Percentiles rank a stretch among this genome's conserved stretches.
Conservation (phyloP, 1,284 basidiomycete genomes). For the Cryptococcus depauperatus region DNA sequence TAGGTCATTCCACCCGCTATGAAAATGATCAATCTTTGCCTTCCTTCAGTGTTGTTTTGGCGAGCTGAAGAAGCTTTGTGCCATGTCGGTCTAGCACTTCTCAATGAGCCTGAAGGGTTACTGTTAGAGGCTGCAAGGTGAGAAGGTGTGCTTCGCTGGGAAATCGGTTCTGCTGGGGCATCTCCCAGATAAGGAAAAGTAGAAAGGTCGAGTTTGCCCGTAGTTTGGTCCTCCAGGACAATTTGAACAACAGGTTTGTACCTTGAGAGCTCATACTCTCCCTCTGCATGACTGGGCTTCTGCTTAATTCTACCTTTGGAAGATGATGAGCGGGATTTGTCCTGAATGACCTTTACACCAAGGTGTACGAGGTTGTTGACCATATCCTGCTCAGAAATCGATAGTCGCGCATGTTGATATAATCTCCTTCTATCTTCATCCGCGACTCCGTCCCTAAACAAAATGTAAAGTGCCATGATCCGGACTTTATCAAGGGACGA, state of each 20-base stretch:
- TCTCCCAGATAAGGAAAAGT: slow-evolving; percentile 90
- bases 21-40: slow-evolving; percentile 82
- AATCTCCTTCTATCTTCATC: slow-evolving; percentile 91
- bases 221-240: slow-evolving; percentile 73
- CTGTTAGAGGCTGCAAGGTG: slow-evolving; percentile 1
- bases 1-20: slow-evolving; percentile 94
- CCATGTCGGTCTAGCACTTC: slow-evolving; percentile 72
- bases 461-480: slow-evolving; percentile 92
- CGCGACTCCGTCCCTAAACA: slow-evolving; percentile 91
- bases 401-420: slow-evolving; percentile 92
- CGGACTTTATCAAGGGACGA: slow-evolving; percentile 89
- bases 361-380: slow-evolving; percentile 79
- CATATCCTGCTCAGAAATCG: slow-evolving; percentile 84
- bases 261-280: slow-evolving; percentile 91
- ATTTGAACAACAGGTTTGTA: slow-evolving; percentile 80
- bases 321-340: slow-evolving; percentile 62
- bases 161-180: slow-evolving; percentile 54
- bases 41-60: slow-evolving; percentile 46
- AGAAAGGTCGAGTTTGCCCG: slow-evolving; percentile 65
- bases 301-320: slow-evolving; percentile 72
- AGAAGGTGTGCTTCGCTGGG: slow-evolving; percentile 3
- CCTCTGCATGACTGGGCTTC: slow-evolving; percentile 58
- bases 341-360: slow-evolving; percentile 67
- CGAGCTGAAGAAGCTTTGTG: slow-evolving; percentile 51
- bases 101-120: slow-evolving; percentile 56